Base-by-base conservation (phyloP, 805 yeast genomes). In the Lipomyces mesembrius region DNA sequence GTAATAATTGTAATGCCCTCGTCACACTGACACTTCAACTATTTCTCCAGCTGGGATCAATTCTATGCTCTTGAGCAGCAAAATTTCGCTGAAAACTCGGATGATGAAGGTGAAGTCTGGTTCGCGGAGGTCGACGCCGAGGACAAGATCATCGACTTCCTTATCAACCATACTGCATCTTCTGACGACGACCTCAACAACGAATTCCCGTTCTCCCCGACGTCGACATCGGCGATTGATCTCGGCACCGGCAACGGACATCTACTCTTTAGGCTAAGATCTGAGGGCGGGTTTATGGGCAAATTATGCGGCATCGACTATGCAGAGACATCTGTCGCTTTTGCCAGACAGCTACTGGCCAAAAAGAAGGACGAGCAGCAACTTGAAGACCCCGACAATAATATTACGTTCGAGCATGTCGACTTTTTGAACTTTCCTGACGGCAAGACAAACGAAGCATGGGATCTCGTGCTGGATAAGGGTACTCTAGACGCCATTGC, bases 401-500 rank as follows among this genome's bases (percentile, higher is more conserved):
- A 73, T 37, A 78, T 87, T 4, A 67, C 70, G 3, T 94, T 95
- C 74, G 78, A 81, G 49, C 87, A 85, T 59, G 90, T 87, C 2
- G 98, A 95, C 77, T 84, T 95, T 62, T 82, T 91, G 63, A 77
- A 79, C 55, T 74, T 80, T 17, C 78, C 77, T 17, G 53, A 14
- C 60, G 63, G 83, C 83, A 80, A 75, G 52, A 51, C 57, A 4
- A 64, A 76, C 54, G 81, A 78, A 2, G 74, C 79, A 27, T 92
- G 85, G 78, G 97, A 93, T 75, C 77, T 95, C 8, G 85, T 94
- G 1, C 79, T 92, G 20, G 99, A 95, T 78, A 95, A 95, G 77
- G 99, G 99, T 8, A 95, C 99, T 0, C 79, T 95, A 27, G 99
- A 95, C 79, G 99, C 99, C 4, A 94, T 95, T 68, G 98, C 97